Base-by-base conservation (phyloP, 1,284 basidiomycete genomes). In the Ustilago nuda region DNA sequence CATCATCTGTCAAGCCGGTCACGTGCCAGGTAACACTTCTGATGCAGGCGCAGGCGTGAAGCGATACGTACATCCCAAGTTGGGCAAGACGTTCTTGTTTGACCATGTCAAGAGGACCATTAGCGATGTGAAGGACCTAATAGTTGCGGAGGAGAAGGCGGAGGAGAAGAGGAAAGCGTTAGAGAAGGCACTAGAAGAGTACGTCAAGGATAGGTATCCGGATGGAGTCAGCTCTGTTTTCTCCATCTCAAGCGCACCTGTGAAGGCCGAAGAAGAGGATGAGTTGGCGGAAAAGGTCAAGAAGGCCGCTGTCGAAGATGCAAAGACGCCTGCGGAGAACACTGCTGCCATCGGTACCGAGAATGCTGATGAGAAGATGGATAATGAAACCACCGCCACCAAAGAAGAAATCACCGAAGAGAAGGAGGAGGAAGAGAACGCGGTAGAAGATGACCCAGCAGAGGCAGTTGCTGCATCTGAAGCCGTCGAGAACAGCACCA, bases 151-250 rank as follows among this genome's bases (percentile, higher is more conserved):
- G 45, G 46, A 39, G 4, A 61, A 73, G 12, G 70, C 61, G 12
- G 66, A 73, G 36, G 33, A 17, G 46, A 41, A 54, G 23, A 65
- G 83, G 13, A n/a, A 61, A 11, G 73, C 71, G 1, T 50, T 85
- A 39, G 77, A 85, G 19, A 56, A 71, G 17, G 53, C 65, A 2
- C 39, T 83, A 8, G 63, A 69, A 11, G 60, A 48, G 36, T 85
- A 85, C 57, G 72, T 83, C 3, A 54, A 51, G 32, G 76, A 84
- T 51, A 69, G 81, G 39, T 85, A 81, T 65, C 74, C 70, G n/a
- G 74, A 77, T 51, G 83, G 83, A 37, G 71, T 82, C 15, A 74
- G 68, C 35, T 66, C 68, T 11, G 78, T 81, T 3, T 83, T 82
- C 61, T 56, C 70, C 1, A 64, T 70, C 0, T 55, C 48, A 12